Conservation (phyloP, 768 basidiomycete species). For the Clathrus columnatus region DNA sequence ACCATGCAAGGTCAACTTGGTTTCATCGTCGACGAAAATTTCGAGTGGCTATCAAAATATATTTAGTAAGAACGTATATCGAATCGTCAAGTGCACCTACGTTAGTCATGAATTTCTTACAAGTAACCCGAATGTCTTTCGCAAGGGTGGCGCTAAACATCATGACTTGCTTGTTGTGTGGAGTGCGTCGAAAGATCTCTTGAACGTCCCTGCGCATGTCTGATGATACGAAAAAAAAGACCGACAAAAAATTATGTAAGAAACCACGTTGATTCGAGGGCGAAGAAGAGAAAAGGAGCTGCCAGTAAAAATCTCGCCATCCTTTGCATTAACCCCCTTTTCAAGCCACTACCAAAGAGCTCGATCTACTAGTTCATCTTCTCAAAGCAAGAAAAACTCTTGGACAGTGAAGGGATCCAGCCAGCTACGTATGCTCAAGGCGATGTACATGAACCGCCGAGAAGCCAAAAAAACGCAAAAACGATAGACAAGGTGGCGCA, state of each 20-base stretch:
- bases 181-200: conserved; percentile 98
- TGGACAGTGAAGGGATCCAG: neutral
- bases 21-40: conserved; percentile 99
- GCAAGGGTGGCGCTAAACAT: conserved; percentile 99
- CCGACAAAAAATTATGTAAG: conserved; percentile 42
- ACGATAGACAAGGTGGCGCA: conserved; percentile 32
- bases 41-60: conserved; percentile 71
- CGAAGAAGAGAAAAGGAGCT: conserved; percentile 10
- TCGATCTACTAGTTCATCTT: neutral
- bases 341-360: no score
- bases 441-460: conserved; percentile 14
- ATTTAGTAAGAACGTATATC: neutral
- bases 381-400: neutral
- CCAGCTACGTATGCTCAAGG: conserved; percentile 7
- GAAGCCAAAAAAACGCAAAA: conserved; percentile 22
- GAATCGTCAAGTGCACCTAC: conserved; percentile 39
- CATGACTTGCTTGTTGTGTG: conserved; percentile 99
- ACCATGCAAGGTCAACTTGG: conserved; percentile 95
- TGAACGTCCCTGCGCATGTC: conserved; percentile 99
- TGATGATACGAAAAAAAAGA: conserved; percentile 53
- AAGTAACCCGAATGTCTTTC: conserved; percentile 94
- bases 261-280: conserved; percentile 25
- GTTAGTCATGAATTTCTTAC: conserved; percentile 99
- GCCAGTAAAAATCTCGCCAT: conserved; percentile 3
- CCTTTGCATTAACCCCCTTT: neutral